Evolutionary conservation across 495 filamentous ascomycete genomes (phyloP), one percentile per base, ranked within the genome.

Genomic region (Aspergillus conjunctus): DNA sequence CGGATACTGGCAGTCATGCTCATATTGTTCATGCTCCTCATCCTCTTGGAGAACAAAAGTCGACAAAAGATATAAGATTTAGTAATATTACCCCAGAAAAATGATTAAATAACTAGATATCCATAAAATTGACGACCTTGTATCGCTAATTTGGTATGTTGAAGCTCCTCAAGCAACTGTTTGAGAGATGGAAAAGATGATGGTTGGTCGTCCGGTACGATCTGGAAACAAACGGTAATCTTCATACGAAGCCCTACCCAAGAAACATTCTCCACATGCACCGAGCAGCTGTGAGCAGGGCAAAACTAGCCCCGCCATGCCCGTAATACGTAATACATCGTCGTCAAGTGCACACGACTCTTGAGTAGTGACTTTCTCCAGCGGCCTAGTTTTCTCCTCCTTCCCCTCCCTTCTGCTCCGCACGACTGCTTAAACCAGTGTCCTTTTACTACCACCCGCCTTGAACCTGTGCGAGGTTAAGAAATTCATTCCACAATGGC

Each of bases 401-500:
- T 60, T 61, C 58, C 63, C 62, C 66, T 66, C 65, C 73, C 53
- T 64, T 56, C 41, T 66, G 48, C 54, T 52, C 59, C 51, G 56
- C 51, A 55, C 60, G 48, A 60, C 49, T 54, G 14, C 48, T 50
- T 51, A 53, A n/a, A 53, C 41, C 33, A 63, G 58, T 26, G 26
- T 54, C 57, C 61, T 62, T 61, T 58, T 57, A 56, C 59, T 65
- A 21, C 53, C 33, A 50, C 22, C 50, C 50, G 66, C 49, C 62
- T 69, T 54, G 55, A 58, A 55, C 51, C 59, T 56, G 46, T 58
- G 66, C 64, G 73, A 73, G 71, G 66, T 51, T 60, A 54, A 59
- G 59, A 52, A 20, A 57, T 50, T 43, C 44, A 21, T 44, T 66
- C 46, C 74, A 77, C 74, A 73, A 80, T 80, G 78, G 77, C 75